These are phyloP conservation scores for Fistulinella prunicolor DNA, from an alignment of 768 basidiomycete genomes.

Conservation along the genomic window DNA sequence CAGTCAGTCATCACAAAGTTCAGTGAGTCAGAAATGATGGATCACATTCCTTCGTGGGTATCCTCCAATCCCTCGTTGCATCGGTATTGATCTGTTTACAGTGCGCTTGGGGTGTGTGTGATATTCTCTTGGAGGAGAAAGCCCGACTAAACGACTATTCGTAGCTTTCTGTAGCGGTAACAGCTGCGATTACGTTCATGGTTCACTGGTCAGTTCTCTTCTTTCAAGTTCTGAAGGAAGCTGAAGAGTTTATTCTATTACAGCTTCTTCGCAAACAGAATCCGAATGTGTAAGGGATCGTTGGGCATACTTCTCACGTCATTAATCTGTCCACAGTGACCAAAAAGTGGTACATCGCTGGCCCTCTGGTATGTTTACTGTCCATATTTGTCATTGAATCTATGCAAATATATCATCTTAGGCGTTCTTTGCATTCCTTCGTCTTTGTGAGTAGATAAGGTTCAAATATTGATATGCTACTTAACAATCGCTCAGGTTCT, in stretches of 20 bases:
- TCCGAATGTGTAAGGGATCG: constrained; percentile 28
- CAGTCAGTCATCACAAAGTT: constrained; percentile 27
- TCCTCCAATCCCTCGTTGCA: accelerated
- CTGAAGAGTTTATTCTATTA: neutral
- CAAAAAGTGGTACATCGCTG: constrained; percentile 32
- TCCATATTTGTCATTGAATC: neutral
- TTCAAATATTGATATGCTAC: too few relatives aligned
- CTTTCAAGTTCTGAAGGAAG: neutral
- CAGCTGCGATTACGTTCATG: constrained; percentile 30
- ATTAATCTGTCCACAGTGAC: constrained; percentile 25
- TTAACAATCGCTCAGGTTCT: constrained; percentile 17
- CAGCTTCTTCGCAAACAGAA: constrained; percentile 35
- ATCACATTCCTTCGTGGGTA: constrained; percentile 30
- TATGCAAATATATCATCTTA: neutral
- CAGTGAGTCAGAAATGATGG: constrained; percentile 24
- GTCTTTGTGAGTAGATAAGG: constrained; percentile 31
- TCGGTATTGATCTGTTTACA: constrained; percentile 1
- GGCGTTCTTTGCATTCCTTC: constrained; percentile 33
- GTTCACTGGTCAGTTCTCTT: constrained; percentile 29
- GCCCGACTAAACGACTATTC: neutral
- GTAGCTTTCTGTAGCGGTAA: constrained; percentile 33
- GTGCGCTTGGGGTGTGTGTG: constrained; percentile 28
- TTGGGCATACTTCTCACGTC: neutral
- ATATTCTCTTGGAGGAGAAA: neutral
- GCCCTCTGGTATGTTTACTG: constrained; percentile 22